Evolutionary conservation across 139 green algal genomes (phyloP), one percentile per base, ranked within the genome.

Genomic region (Auxenochlorella pyrenoidosa): DNA sequence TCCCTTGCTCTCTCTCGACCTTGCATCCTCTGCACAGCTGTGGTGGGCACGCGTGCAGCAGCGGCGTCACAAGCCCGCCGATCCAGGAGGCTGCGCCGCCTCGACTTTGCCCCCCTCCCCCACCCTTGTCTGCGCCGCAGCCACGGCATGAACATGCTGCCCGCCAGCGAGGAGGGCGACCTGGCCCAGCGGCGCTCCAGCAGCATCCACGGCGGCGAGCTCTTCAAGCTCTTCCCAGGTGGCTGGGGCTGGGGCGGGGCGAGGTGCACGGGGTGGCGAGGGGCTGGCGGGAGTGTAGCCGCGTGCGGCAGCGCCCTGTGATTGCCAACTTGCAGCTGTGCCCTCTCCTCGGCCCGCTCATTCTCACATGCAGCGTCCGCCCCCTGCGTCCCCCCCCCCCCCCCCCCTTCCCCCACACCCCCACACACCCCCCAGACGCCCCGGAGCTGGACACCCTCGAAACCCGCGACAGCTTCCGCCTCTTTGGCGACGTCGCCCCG

Each of bases 211-310:
- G 80, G 80, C 38, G 60, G 80, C 38, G 40, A 54, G 2, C 24
- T 85, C 40, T 87, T 87, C 71, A 87, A 81, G 36, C 83, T 87
- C 30, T 87, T 87, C 73, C 71, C 71, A 15, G 82, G 80, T 86
- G 63, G 36, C 60, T 80, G 73, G 2, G 24, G 15, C 15, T 63
- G 54, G 54, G 54, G 2, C 2, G 54, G 54, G 22, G 54, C 10
- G 12, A 13, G 54, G 15, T 13, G 54, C 54, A 24, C 16, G 12
- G n/a, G n/a, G 54, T 63, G 54, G 54, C 2, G 10, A 24, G 54
- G 47, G 47, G 47, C 47, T 6, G 47, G n/a, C n/a, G n/a, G n/a
- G n/a, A n/a, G n/a, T n/a, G n/a, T n/a, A n/a, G n/a, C n/a, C n/a
- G n/a, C n/a, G n/a, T n/a, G n/a, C n/a, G n/a, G n/a, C n/a, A n/a